Evolutionary conservation across 2,329 filamentous ascomycete species (phyloP), one percentile per base, ranked within the genome.

Genomic region (Microsporum audouinii): DNA sequence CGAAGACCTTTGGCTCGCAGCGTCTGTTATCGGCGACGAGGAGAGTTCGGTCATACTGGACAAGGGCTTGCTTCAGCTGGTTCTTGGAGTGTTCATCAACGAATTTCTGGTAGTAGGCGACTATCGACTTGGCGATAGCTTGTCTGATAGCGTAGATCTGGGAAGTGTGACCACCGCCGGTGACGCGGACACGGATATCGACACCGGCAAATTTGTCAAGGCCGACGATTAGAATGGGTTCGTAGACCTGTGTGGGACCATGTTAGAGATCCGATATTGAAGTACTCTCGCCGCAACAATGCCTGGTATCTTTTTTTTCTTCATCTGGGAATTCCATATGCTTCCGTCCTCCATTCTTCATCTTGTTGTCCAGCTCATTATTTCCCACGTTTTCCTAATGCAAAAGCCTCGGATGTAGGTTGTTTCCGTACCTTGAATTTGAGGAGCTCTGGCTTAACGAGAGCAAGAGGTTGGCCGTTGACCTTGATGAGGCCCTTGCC

Each of bases 1-100:
- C 80, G 75, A 82, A 82, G 85, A 96, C 96, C 91, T 97, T 97
- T 82, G 92, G 92, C 86, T 99, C 94, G 80, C 90, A 94, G 73
- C 94, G 89, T 80, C 94, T 88, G 88, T 96, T 96, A 82, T 99
- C 94, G 80, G 94, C 94, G 74, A 99, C 94, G 76, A 99, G 88
- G 70, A 99, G 88, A 77, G 91, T 95, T 76, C 91, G 87, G 84
- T 96, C 91, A 84, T 92, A 99, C 79, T 91, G 86, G 75, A 92
- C 89, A 71, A 99, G 87, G 71, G 89, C 89, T 82, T 92, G 88
- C 90, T 97, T 99, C 76, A 99, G 86, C 81, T 91, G 84, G 87
- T 97, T 96, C 89, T 99, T 99, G 83, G 88, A 90, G 88, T 97
- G 91, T 88, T 99, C 94, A 77, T 99, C 94, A 80, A 97, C 90